Base-by-base conservation (phyloP, 2,329 filamentous ascomycete genomes). In the Sphaerostilbella broomeana region DNA sequence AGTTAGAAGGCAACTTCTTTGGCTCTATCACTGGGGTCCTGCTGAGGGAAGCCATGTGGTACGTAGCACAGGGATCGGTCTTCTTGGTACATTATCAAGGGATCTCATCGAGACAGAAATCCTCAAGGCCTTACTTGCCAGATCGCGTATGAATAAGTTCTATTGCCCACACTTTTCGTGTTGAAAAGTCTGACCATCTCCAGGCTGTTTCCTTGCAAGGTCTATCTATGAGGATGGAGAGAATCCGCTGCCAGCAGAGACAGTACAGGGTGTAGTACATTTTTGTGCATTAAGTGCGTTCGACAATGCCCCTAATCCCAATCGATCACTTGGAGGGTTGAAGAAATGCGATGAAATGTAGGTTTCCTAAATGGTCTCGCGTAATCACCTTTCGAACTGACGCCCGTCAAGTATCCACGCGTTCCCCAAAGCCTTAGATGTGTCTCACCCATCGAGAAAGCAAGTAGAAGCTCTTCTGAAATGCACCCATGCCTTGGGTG, bases 231-330 rank as follows among this genome's bases (percentile, higher is more conserved):
- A 79, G 49, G 66, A 72, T 18, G 62, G 67, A 2, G 64, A 75
- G 13, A 60, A 57, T 4, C 71, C 73, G 4, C 63, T 86, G 3
- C 52, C 70, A 2, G 52, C 56, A 3, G 59, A 70, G 3, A 57
- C 69, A 6, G 61, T 86, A 2, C 74, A 78, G 52, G 70, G 77
- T 4, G 75, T 77, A 1, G 66, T 87, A 7, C 64, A 84, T 28
- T 68, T 68, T 1, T 70, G 78, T 32, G 81, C 81, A 2, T 73
- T 88, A 64, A 70, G 75, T 38, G 75, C 81, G 4, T 92, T 88
- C 54, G 86, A 92, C 53, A 86, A 86, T 54, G 85, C 86, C 3
- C 85, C 82, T 16, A 92, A 92, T 52, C 83, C 84, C 1, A 88
- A 90, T 51, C 77, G 77, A 40, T 84, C 75, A 2, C 72, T 85